These are phyloP conservation scores for Rhodotorula sp. DNA, from an alignment of 1,284 basidiomycete species.

Conservation along the genomic window DNA sequence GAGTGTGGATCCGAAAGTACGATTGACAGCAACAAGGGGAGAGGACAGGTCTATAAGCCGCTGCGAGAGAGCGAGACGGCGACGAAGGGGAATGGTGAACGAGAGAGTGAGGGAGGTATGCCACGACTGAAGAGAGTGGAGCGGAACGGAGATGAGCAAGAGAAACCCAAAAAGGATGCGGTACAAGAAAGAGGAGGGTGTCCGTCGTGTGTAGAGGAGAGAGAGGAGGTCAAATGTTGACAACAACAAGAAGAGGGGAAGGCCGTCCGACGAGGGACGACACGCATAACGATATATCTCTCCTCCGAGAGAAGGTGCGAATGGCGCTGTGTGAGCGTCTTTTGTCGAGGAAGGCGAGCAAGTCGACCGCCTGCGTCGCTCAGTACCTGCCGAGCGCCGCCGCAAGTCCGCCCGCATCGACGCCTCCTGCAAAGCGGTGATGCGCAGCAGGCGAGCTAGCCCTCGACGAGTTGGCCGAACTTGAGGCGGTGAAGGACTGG, in stretches of 20 bases:
- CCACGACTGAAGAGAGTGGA: too few relatives aligned
- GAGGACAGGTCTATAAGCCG: too few relatives aligned
- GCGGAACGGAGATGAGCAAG: not conserved
- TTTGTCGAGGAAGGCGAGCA: too few relatives aligned
- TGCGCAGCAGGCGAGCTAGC: slow-evolving; percentile 9
- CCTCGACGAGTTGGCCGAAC: slow-evolving; percentile 3
- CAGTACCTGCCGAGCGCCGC: slow-evolving; percentile 1
- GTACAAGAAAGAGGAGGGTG: too few relatives aligned
- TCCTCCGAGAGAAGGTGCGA: not conserved
- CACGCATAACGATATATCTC: not conserved
- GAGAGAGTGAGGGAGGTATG: not conserved
- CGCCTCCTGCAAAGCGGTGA: not conserved
- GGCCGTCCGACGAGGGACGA: not conserved
- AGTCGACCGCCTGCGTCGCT: not conserved
- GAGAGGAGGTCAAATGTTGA: not conserved
- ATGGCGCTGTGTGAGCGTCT: not conserved
- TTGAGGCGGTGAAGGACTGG: slow-evolving; percentile 12
- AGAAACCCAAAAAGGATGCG: too few relatives aligned
- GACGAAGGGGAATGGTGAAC: too few relatives aligned
- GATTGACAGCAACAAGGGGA: too few relatives aligned
- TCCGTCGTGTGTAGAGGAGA: not conserved
- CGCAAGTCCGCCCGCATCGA: slow-evolving; percentile 6
- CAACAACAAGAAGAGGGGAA: not conserved
- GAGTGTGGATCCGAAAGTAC: too few relatives aligned
- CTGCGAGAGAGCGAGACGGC: too few relatives aligned